Evolutionary conservation across 108 stramenopile genomes (phyloP).

Genomic region (Nitzschia inconspicua): DNA sequence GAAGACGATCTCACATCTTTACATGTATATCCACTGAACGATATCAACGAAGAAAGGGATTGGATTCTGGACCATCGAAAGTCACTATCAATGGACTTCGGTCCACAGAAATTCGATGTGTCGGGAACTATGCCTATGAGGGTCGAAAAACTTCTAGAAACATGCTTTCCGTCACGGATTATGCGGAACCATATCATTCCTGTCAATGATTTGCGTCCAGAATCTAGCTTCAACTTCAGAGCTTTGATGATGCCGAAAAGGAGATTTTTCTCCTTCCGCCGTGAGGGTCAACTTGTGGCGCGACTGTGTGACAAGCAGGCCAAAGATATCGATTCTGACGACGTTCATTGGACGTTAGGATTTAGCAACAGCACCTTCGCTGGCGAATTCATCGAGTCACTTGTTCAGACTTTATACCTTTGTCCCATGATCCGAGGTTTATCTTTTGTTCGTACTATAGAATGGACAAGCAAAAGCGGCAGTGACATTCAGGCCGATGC

Average conservation of each 20-base stretch:
- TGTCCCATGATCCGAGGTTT: conserved; percentile 58
- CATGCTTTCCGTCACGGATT: conserved; percentile 50
- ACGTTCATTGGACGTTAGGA: conserved; percentile 56
- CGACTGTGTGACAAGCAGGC: conserved; percentile 51
- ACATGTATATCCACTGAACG: conserved; percentile 48
- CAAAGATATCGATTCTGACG: conserved; percentile 18
- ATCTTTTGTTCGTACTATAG: conserved; percentile 40
- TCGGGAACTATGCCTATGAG: conserved; percentile 26
- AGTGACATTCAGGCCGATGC: conserved; percentile 17
- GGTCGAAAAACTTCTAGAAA: conserved; percentile 45
- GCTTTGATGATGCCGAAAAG: conserved; percentile 68
- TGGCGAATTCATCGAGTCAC: conserved; percentile 65
- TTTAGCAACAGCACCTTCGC: conserved; percentile 70
- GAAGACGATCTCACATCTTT: conserved; percentile 23
- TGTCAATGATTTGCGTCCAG: conserved; percentile 30
- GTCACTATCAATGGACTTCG: background rate
- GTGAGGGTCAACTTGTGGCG: conserved; percentile 60
- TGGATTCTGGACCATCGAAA: conserved; percentile 50
- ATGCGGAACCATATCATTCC: conserved; percentile 45
- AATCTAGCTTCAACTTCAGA: conserved; percentile 56
- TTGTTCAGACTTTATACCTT: conserved; percentile 60
- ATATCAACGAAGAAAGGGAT: conserved; percentile 33
- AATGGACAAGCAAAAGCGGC: conserved; percentile 14
- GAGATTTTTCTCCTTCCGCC: conserved; percentile 58
- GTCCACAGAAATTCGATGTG: conserved; percentile 2